Percentiles rank a stretch among this genome's conserved stretches.
phyloP scores from a whole-genome alignment of 495 filamentous ascomycete species.

The Friedmanniomyces simplex region DNA sequence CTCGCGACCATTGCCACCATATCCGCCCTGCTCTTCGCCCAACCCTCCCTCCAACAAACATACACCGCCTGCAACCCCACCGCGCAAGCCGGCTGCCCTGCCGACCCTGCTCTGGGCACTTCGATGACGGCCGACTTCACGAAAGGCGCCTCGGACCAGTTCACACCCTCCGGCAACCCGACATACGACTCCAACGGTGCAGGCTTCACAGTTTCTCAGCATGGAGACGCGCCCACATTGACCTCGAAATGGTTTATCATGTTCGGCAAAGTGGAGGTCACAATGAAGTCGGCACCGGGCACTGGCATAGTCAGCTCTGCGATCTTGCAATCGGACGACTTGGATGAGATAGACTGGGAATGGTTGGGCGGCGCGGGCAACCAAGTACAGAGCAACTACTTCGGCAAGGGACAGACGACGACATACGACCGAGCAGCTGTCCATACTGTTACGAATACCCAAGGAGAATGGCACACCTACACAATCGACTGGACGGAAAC shows the following conservation, averaged over 20 bases:
- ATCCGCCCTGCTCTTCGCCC: constrained; percentile 22
- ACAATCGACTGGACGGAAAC: constrained; percentile 77
- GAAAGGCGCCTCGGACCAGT: constrained; percentile 54
- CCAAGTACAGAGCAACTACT: constrained; percentile 84
- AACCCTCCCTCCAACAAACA: constrained; percentile 43
- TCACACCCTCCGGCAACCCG: constrained; percentile 54
- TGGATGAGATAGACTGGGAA: constrained; percentile 93
- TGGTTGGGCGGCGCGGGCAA: constrained; percentile 57
- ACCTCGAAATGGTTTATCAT: constrained; percentile 65
- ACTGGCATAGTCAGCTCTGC: constrained; percentile 71
- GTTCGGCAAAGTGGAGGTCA: constrained; percentile 53
- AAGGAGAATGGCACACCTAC: constrained; percentile 71
- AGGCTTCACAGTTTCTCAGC: constrained; percentile 69
- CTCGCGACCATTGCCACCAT: constrained; percentile 19
- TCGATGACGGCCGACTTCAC: constrained; percentile 73
- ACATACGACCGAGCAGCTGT: constrained; percentile 62
- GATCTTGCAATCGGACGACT: constrained; percentile 77
- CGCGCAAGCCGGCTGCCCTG: constrained; percentile 53
- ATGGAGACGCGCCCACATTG: constrained; percentile 76
- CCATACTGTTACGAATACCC: constrained; percentile 47
- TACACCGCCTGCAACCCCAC: constrained; percentile 56
- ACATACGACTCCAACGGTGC: constrained; percentile 69
- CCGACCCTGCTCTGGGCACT: constrained; percentile 73
- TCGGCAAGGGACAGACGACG: constrained; percentile 72
- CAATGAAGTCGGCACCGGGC: constrained; percentile 51